phyloP scores from a whole-genome alignment of 2,329 filamentous ascomycete genomes.

The Epichloe coenophiala region DNA sequence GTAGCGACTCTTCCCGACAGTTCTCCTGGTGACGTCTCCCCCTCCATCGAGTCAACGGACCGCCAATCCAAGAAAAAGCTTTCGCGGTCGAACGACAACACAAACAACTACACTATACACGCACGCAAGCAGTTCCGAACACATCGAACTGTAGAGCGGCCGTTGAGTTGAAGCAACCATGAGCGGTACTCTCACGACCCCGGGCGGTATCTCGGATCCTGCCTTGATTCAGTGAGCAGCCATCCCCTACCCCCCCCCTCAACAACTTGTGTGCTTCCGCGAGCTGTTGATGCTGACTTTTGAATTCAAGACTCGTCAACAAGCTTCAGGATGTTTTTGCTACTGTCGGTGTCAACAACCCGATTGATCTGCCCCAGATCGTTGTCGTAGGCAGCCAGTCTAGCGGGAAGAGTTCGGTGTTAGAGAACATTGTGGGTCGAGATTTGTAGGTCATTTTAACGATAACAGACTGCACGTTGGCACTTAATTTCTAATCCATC shows the following conservation, averaged over 20 bases:
- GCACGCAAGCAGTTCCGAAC: not conserved
- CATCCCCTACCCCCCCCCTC: conserved; percentile 1
- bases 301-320: conserved; percentile 62
- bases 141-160: not conserved
- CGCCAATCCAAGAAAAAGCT: not conserved
- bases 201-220: conserved; percentile 52
- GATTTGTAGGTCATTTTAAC: conserved; percentile 65
- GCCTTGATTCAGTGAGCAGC: conserved; percentile 46
- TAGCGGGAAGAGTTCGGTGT: conserved; percentile 95
- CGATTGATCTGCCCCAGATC: conserved; percentile 97
- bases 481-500: conserved; percentile 2
- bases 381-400: conserved; percentile 97
- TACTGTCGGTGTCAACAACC: conserved; percentile 96
- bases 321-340: conserved; percentile 99
- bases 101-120: not conserved
- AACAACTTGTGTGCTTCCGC: not conserved
- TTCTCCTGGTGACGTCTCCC: conserved; percentile 3
- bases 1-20: not conserved
- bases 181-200: conserved; percentile 25
- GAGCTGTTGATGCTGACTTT: conserved; percentile 3
- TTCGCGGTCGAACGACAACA: not conserved
- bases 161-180: conserved; percentile 14
- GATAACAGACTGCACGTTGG: not conserved
- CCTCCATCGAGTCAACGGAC: conserved; percentile 1
- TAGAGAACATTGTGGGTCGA: conserved; percentile 97